These are phyloP conservation scores for Psilocybe subaeruginosa DNA, from an alignment of 768 basidiomycete species.

Conservation along the genomic window DNA sequence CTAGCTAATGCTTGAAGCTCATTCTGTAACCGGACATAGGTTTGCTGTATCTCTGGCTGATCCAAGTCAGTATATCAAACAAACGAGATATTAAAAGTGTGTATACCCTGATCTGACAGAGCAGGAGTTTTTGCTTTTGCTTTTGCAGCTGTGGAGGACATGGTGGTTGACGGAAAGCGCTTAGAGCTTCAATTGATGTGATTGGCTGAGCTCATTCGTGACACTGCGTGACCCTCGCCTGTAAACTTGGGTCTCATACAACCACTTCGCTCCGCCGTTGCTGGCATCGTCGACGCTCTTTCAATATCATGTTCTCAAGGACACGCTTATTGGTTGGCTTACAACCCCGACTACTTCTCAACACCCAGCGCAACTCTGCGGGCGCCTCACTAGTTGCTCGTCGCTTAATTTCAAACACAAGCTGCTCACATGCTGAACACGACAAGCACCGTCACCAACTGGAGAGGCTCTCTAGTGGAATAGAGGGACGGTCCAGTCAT, in stretches of 20 bases:
- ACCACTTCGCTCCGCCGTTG: constrained; percentile 37
- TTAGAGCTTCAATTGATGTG: constrained; percentile 40
- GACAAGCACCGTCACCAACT: constrained; percentile 25
- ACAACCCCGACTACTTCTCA: constrained; percentile 43
- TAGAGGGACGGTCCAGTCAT: constrained; percentile 34
- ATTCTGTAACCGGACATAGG: constrained; percentile 79
- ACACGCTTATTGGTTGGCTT: constrained; percentile 54
- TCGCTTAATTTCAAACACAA: constrained; percentile 55
- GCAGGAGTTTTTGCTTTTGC: constrained; percentile 59
- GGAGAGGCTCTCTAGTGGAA: constrained; percentile 38
- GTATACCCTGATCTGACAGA: constrained; percentile 76
- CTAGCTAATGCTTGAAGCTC: constrained; percentile 90
- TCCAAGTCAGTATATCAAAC: constrained; percentile 39
- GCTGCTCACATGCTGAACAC: constrained; percentile 40
- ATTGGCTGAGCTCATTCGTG: constrained; percentile 44
- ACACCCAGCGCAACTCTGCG: constrained; percentile 31
- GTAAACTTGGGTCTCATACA: constrained; percentile 28
- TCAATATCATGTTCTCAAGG: constrained; percentile 54
- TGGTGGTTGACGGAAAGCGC: constrained; percentile 24
- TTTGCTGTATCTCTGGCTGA: constrained; percentile 84
- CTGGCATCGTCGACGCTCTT: constrained; percentile 40
- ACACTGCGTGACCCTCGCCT: constrained; percentile 35
- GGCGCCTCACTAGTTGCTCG: constrained; percentile 43
- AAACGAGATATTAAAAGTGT: neutral
- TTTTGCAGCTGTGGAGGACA: constrained; percentile 55